phyloP scores from a whole-genome alignment of 345 rosid genomes.

The Erodium maritimum region DNA sequence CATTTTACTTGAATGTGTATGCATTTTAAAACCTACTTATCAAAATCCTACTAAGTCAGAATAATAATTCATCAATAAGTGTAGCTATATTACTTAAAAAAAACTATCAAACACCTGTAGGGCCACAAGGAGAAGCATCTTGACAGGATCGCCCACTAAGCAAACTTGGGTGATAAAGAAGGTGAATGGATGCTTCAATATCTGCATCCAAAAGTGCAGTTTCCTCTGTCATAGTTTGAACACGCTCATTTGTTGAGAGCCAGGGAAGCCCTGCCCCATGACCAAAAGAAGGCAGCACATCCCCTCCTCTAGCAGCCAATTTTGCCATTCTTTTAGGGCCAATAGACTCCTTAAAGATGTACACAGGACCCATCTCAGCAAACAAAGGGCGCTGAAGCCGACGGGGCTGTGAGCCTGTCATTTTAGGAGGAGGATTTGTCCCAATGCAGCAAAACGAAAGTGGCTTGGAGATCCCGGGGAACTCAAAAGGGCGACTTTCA shows the following conservation, averaged over 20 bases:
- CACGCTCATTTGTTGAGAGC: constrained; percentile 64
- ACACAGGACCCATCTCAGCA: constrained; percentile 98
- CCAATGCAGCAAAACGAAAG: constrained; percentile 98
- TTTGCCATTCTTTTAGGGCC: constrained; percentile 89
- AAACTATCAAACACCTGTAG: constrained; percentile 56
- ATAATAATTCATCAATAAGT: background rate
- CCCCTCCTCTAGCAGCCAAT: constrained; percentile 92
- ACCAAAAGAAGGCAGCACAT: constrained; percentile 81
- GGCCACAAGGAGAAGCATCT: constrained; percentile 87
- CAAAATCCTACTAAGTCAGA: background rate
- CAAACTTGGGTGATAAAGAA: constrained; percentile 82
- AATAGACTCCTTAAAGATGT: constrained; percentile 90
- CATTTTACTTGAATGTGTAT: background rate
- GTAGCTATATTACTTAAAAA: background rate
- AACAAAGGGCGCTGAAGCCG: constrained; percentile 95
- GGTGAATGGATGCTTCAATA: constrained; percentile 74
- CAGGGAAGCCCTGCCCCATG: constrained; percentile 95
- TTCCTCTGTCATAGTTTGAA: constrained; percentile 57
- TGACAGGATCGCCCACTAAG: constrained; percentile 95
- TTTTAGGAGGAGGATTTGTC: constrained; percentile 96
- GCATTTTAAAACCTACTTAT: background rate
- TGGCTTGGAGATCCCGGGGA: constrained; percentile 87
- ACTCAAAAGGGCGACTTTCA: constrained; percentile 89
- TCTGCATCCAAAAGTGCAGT: constrained; percentile 78
- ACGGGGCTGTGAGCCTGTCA: constrained; percentile 98